Base-by-base conservation (phyloP, 2,329 filamentous ascomycete genomes). In the Arachnomyces sp. region DNA sequence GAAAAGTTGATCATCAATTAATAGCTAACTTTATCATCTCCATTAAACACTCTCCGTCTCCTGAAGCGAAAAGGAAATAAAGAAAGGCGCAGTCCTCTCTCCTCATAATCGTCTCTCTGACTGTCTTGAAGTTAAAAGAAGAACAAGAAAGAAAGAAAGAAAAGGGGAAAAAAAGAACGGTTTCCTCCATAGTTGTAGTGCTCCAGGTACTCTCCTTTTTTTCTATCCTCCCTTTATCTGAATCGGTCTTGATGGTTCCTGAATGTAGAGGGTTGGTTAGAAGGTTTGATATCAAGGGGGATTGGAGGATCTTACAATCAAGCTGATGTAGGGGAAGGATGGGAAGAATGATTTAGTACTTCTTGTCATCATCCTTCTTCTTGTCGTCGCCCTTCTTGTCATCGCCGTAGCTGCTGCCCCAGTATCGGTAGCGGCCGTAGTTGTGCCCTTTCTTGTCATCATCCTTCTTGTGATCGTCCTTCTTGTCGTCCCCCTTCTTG, bases 51-150 rank as follows among this genome's bases (percentile, higher is more conserved):
- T 25, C 20, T 25, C 20, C 9, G 5, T 9, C 20, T 25, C 20
- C 9, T n/a, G n/a, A n/a, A n/a, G n/a, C n/a, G 20, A 25, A 25
- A 9, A 5, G 9, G 20, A 25, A 25, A 25, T 25, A 25, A 25
- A 9, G 9, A 25, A 5, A 5, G 5, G 9, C 5, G 5, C 20
- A 25, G 5, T 9, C 20, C 20, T 25, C 20, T 25, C 16, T 45
- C 48, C 51, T 50, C 44, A 45, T 48, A 49, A 44, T 42, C 40
- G 42, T 43, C 38, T 43, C 40, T 36, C 38, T 43, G 30, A 34
- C 31, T 28, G 30, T 31, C 9, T 7, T 48, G 40, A 47, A 49
- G 42, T 39, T 49, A 43, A 42, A 29, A 39, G 34, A 40, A 31
- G 33, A 37, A 42, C 29, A 35, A 40, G 17, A 30, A 30, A 25